These are phyloP conservation scores for Microcyclosporella mali DNA, from an alignment of 2,329 filamentous ascomycete species.

Conservation along the genomic window DNA sequence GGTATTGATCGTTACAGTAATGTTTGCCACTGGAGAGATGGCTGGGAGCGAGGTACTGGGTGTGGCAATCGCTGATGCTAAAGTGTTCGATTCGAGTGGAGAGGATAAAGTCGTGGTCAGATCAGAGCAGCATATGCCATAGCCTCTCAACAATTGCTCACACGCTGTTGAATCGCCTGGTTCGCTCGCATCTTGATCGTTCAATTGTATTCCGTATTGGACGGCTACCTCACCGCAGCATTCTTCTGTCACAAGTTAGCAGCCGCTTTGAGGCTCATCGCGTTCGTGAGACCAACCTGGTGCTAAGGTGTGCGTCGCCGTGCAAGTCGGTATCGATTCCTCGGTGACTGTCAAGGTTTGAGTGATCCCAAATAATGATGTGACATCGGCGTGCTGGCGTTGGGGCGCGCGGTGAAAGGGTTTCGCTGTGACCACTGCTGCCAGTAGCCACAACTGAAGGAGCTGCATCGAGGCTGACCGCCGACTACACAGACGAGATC, in stretches of 20 bases:
- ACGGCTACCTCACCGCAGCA: slow-evolving; percentile 14
- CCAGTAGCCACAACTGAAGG: not conserved
- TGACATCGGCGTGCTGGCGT: slow-evolving; percentile 6
- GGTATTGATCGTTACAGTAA: not conserved
- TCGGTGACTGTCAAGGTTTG: slow-evolving; percentile 12
- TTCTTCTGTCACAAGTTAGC: slow-evolving; percentile 6
- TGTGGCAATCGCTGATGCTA: not conserved
- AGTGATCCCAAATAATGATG: slow-evolving; percentile 15
- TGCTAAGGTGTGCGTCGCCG: slow-evolving; percentile 1
- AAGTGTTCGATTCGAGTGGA: too few relatives aligned
- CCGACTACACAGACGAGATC: slow-evolving; percentile 4
- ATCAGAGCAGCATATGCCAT: slow-evolving; percentile 9
- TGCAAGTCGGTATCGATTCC: slow-evolving; percentile 6
- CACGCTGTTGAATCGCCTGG: slow-evolving; percentile 12
- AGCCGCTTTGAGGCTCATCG: not conserved
- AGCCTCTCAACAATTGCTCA: slow-evolving; percentile 11
- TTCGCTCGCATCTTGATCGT: slow-evolving; percentile 11
- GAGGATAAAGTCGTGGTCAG: not conserved
- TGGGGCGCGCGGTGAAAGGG: slow-evolving; percentile 7
- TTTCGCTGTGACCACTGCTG: slow-evolving; percentile 8
- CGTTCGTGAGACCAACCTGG: not conserved
- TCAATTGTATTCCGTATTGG: slow-evolving; percentile 12
- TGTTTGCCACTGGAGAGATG: not conserved
- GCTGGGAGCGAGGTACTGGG: not conserved
- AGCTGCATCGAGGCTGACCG: slow-evolving; percentile 4